These are phyloP conservation scores for Fusarium devonianum DNA, from an alignment of 2,329 filamentous ascomycete species.

Conservation along the genomic window DNA sequence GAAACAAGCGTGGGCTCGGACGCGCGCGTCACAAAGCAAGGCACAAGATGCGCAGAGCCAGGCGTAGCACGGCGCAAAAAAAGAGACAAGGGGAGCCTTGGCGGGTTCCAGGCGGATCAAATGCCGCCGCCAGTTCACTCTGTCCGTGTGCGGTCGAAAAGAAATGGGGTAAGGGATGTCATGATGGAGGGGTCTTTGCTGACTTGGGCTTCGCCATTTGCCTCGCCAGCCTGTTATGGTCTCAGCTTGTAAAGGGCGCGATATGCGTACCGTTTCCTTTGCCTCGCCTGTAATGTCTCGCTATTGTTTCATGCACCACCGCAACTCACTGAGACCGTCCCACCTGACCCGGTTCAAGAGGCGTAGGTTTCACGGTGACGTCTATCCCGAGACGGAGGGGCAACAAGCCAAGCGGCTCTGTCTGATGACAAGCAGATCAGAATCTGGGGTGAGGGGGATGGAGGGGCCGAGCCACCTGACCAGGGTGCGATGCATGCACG, in stretches of 20 bases:
- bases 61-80: not conserved
- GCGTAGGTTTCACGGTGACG: constrained; percentile 17
- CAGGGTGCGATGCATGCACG: constrained; percentile 27
- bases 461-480: constrained; percentile 18
- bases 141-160: not conserved
- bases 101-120: constrained; percentile 20
- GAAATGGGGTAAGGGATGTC: constrained; percentile 9
- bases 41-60: not conserved
- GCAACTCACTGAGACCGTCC: too few relatives aligned
- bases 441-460: constrained; percentile 25
- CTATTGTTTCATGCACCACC: too few relatives aligned
- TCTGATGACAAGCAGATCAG: constrained; percentile 29
- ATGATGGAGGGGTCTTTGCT: constrained; percentile 22
- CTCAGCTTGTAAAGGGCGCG: not conserved
- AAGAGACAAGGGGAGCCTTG: constrained; percentile 10
- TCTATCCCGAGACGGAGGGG: constrained; percentile 8
- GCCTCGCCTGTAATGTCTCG: not conserved
- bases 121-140: constrained; percentile 32
- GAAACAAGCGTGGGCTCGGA: constrained; percentile 38
- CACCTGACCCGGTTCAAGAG: constrained; percentile 26
- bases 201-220: not conserved
- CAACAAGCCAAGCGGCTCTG: constrained; percentile 38
- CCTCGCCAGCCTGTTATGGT: not conserved
- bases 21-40: constrained; percentile 14
- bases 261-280: not conserved